A percentile compares a stretch with the other conserved stretches of the same genome.
phyloP scores from a whole-genome alignment of 140 eudicot genomes.

The Anethum foeniculum region DNA sequence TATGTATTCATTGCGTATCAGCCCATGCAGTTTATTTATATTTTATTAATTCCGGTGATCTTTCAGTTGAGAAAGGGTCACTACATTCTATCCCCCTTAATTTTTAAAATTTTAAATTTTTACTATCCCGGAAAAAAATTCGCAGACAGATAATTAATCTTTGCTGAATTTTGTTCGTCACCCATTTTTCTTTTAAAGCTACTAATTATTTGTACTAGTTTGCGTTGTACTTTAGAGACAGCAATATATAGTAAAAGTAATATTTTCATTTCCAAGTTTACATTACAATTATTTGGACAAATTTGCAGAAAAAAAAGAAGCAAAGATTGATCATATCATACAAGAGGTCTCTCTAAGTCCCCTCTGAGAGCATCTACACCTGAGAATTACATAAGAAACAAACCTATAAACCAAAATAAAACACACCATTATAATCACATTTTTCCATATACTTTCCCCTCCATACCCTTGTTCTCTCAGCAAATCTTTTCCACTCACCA shows the following conservation, averaged over 20 bases:
- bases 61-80: too few species aligned
- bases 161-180: too few species aligned
- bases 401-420: conserved; percentile 88
- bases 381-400: conserved; percentile 75
- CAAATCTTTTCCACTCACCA: conserved; percentile 70
- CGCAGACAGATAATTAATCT: too few species aligned
- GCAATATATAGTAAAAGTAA: background rate
- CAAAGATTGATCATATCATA: conserved; percentile 14
- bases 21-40: too few species aligned
- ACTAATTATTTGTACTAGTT: too few species aligned
- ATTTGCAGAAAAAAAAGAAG: background rate
- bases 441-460: conserved; percentile 69
- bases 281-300: background rate
- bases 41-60: too few species aligned
- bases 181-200: too few species aligned
- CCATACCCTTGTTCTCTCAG: conserved; percentile 68
- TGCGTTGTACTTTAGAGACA: background rate
- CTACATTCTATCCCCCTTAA: too few species aligned
- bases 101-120: too few species aligned
- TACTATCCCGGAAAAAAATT: too few species aligned
- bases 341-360: conserved; percentile 37
- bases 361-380: conserved; percentile 70
- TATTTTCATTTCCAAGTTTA: background rate
- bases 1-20: too few species aligned
- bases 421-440: conserved; percentile 73